Evolutionary conservation across 805 yeast genomes (phyloP).

Genomic region (Teunomyces pallodes): DNA sequence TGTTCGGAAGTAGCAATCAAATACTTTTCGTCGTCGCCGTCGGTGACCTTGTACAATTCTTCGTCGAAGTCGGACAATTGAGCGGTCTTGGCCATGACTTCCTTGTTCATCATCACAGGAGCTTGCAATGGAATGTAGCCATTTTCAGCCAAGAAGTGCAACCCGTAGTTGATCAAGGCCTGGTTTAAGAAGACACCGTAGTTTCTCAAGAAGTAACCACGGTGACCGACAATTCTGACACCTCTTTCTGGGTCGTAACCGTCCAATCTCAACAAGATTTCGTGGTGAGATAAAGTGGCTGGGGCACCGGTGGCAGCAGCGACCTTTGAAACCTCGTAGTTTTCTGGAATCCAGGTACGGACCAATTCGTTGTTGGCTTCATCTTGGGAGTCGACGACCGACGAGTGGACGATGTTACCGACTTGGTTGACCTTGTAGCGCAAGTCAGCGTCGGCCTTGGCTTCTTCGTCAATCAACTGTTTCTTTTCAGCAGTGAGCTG

Average conservation of each 20-base stretch:
- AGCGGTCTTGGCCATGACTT: constrained; percentile 98
- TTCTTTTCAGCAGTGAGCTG: constrained; percentile 68
- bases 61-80: constrained; percentile 97
- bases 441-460: constrained; percentile 72
- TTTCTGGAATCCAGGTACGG: constrained; percentile 84
- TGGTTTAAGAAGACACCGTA: constrained; percentile 97
- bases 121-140: constrained; percentile 93
- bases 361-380: constrained; percentile 90
- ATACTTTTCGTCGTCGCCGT: constrained; percentile 97
- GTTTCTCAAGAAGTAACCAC: constrained; percentile 94
- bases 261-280: constrained; percentile 86
- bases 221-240: constrained; percentile 94
- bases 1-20: constrained; percentile 98
- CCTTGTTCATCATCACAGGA: constrained; percentile 99
- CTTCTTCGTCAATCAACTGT: constrained; percentile 63
- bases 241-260: constrained; percentile 99
- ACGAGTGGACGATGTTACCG: constrained; percentile 92
- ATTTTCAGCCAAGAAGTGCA: constrained; percentile 72
- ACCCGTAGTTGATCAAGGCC: constrained; percentile 95
- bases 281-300: constrained; percentile 90
- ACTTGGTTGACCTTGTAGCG: constrained; percentile 81
- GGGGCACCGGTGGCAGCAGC: constrained; percentile 78
- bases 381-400: constrained; percentile 81
- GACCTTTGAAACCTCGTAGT: constrained; percentile 55
- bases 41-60: constrained; percentile 94